Evolutionary conservation across 306 rosid genomes (phyloP).

Genomic region (Cercis canadensis): DNA sequence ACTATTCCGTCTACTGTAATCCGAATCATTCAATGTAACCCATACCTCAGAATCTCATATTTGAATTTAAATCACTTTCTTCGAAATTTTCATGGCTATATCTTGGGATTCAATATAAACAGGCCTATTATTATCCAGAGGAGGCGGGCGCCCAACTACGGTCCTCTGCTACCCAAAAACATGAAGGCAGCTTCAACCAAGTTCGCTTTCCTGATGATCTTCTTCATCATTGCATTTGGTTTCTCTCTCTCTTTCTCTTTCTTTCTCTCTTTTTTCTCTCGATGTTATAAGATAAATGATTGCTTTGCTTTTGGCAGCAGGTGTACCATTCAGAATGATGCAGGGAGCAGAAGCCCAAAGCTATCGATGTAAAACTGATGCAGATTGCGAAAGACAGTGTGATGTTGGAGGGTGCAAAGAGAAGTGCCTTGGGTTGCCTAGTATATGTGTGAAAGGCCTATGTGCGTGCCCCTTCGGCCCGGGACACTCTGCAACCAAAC

Average conservation of each 20-base stretch:
- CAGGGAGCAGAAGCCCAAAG: neutral
- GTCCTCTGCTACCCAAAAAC: neutral
- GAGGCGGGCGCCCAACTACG: too few relatives aligned
- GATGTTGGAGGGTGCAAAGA: slow-evolving; percentile 4
- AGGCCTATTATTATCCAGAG: neutral
- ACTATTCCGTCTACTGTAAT: too few relatives aligned
- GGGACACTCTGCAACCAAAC: neutral
- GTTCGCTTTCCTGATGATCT: slow-evolving; percentile 14
- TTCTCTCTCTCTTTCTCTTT: neutral
- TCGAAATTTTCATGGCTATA: neutral
- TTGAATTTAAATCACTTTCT: too few relatives aligned
- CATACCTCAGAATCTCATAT: too few relatives aligned
- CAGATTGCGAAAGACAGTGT: slow-evolving; percentile 17
- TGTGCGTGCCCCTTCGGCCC: slow-evolving; percentile 23
- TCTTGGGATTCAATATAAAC: neutral
- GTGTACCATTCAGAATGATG: neutral
- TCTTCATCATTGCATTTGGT: slow-evolving; percentile 14
- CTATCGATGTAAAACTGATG: slow-evolving; percentile 1
- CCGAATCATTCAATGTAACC: too few relatives aligned
- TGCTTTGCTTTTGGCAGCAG: neutral
- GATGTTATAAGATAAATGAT: neutral
- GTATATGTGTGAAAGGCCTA: neutral
- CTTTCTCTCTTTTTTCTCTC: neutral
- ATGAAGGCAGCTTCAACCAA: slow-evolving; percentile 17
- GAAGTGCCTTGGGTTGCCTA: slow-evolving; percentile 14